These are phyloP conservation scores for Talaromyces wortmannii DNA, from an alignment of 495 filamentous ascomycete species.

Conservation along the genomic window DNA sequence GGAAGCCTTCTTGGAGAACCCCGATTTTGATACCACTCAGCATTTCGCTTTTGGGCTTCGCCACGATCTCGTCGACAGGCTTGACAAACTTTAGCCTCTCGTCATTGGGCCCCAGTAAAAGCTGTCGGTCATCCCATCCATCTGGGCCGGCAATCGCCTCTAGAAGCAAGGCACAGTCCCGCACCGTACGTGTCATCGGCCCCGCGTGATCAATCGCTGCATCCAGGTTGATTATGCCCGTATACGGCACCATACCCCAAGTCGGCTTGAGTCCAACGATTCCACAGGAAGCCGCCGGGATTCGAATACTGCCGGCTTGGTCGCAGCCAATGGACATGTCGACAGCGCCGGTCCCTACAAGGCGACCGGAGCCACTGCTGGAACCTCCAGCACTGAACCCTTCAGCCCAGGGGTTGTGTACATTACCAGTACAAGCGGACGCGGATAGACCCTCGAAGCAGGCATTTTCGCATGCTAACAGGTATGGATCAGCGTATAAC, in stretches of 20 bases:
- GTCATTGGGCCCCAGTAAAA: too few species aligned
- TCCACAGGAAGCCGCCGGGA: slow-evolving; percentile 20
- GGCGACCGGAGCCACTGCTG: slow-evolving; percentile 41
- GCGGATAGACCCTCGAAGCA: slow-evolving; percentile 24
- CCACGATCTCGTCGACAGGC: too few species aligned
- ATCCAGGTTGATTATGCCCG: slow-evolving; percentile 27
- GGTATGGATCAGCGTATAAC: too few species aligned
- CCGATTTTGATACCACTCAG: too few species aligned
- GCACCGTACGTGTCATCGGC: background rate
- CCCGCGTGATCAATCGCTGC: background rate
- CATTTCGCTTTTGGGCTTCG: too few species aligned
- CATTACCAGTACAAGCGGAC: slow-evolving; percentile 34
- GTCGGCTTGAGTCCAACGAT: slow-evolving; percentile 24
- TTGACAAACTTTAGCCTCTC: too few species aligned
- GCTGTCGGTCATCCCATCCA: background rate
- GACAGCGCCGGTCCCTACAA: slow-evolving; percentile 24
- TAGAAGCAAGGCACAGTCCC: background rate
- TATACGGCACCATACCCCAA: slow-evolving; percentile 12
- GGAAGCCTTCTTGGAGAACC: too few species aligned
- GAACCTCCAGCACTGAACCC: slow-evolving; percentile 43
- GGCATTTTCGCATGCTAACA: slow-evolving; percentile 31
- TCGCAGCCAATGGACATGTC: background rate
- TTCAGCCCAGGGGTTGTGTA: slow-evolving; percentile 34
- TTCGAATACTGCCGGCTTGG: slow-evolving; percentile 20
- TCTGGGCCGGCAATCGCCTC: background rate